Conservation (phyloP, 2,329 filamentous ascomycete species). For the Verticillium dahliae region DNA sequence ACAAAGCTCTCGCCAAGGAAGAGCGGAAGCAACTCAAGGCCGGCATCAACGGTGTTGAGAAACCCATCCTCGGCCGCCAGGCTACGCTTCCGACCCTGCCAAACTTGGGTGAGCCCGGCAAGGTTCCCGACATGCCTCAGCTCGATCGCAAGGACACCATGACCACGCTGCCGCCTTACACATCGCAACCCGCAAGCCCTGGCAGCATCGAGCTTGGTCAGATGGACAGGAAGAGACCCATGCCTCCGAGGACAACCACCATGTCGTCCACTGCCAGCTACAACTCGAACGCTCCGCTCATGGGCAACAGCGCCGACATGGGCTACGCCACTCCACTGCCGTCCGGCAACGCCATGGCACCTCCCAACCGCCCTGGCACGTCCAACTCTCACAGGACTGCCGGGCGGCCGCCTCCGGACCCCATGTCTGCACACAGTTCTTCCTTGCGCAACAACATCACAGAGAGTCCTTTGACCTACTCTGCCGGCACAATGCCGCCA, state of each 20-base stretch:
- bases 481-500: slow-evolving; percentile 17
- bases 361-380: slow-evolving; percentile 26
- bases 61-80: slow-evolving; percentile 42
- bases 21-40: slow-evolving; percentile 51
- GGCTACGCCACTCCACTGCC: slow-evolving; percentile 38
- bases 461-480: slow-evolving; percentile 22
- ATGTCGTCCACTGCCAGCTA: slow-evolving; percentile 54
- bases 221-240: slow-evolving; percentile 44
- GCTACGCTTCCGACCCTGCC: slow-evolving; percentile 63
- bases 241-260: slow-evolving; percentile 43
- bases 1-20: slow-evolving; percentile 79
- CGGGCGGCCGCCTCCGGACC: slow-evolving; percentile 19
- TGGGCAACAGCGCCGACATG: slow-evolving; percentile 55
- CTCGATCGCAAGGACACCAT: slow-evolving; percentile 54
- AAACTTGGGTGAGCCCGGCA: slow-evolving; percentile 39
- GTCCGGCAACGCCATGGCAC: slow-evolving; percentile 28
- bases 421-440: slow-evolving; percentile 13
- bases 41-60: slow-evolving; percentile 43
- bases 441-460: slow-evolving; percentile 15
- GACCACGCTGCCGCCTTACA: slow-evolving; percentile 55
- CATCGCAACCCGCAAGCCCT: slow-evolving; percentile 51
- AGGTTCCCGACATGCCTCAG: slow-evolving; percentile 51
- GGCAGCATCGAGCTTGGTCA: slow-evolving; percentile 44
- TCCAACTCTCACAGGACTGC: slow-evolving; percentile 25
- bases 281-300: slow-evolving; percentile 56